Conservation (phyloP, 805 yeast species). For the Monosporozyma aquatica region DNA sequence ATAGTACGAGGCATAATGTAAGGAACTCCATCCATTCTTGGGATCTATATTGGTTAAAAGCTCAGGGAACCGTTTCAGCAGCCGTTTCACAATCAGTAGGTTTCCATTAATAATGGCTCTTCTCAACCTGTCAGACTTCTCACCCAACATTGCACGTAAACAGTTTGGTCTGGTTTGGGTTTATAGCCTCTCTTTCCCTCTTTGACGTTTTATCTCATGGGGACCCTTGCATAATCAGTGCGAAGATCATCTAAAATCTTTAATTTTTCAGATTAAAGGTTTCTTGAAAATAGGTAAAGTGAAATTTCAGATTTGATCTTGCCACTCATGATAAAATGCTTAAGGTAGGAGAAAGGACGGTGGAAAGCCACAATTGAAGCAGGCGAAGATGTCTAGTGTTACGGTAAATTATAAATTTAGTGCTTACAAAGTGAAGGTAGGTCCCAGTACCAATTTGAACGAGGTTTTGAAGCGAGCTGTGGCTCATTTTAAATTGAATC, state of each 20-base stretch:
- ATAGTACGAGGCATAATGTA: constrained; percentile 71
- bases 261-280: too few species aligned
- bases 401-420: constrained; percentile 30
- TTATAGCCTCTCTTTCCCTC: neutral
- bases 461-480: constrained; percentile 33
- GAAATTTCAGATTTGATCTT: too few species aligned
- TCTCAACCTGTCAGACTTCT: constrained; percentile 58
- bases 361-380: too few species aligned
- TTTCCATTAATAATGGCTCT: constrained; percentile 57
- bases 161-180: neutral
- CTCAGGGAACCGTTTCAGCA: constrained; percentile 60
- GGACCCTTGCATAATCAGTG: too few species aligned
- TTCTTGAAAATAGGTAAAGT: too few species aligned
- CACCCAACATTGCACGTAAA: constrained; percentile 30
- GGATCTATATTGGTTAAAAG: constrained; percentile 62
- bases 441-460: constrained; percentile 31
- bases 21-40: constrained; percentile 68
- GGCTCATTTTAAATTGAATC: constrained; percentile 30
- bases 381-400: constrained; percentile 35
- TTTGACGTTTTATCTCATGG: neutral
- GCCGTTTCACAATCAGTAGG: constrained; percentile 50
- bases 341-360: too few species aligned
- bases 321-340: too few species aligned
- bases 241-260: too few species aligned
- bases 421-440: constrained; percentile 28